phyloP scores from a whole-genome alignment of 306 rosid species.

The Notholithocarpus densiflorus region DNA sequence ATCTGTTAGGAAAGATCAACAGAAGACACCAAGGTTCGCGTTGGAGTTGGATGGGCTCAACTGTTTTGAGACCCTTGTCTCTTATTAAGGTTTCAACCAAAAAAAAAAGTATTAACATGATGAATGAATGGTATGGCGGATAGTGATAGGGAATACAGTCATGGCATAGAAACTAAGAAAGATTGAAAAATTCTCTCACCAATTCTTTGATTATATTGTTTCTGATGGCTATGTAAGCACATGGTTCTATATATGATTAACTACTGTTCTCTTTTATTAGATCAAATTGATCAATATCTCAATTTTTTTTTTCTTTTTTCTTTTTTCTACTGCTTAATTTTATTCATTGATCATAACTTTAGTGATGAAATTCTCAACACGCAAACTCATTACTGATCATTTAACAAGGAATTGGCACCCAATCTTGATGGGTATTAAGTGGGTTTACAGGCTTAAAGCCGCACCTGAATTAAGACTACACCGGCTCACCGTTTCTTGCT shows the following conservation, averaged over 20 bases:
- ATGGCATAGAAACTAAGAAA: background rate
- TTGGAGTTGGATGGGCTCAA: conserved; percentile 44
- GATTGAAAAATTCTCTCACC: no score
- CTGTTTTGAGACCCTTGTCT: conserved; percentile 42
- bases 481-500: background rate
- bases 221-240: background rate
- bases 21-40: conserved; percentile 22
- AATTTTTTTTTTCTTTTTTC: background rate
- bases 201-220: background rate
- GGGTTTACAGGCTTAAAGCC: no score
- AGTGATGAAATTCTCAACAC: background rate
- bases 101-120: no score
- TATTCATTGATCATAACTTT: background rate
- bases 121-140: background rate
- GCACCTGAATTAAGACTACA: background rate
- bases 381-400: background rate
- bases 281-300: background rate
- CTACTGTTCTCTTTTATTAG: no score
- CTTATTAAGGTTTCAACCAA: background rate
- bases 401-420: background rate
- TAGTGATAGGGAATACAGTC: background rate
- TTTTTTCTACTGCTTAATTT: background rate
- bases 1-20: background rate
- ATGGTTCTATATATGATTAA: no score
- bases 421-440: no score